Evolutionary conservation across 768 basidiomycete species (phyloP), one percentile per base, ranked within the genome.

Genomic region (Tubosaeta sp.): DNA sequence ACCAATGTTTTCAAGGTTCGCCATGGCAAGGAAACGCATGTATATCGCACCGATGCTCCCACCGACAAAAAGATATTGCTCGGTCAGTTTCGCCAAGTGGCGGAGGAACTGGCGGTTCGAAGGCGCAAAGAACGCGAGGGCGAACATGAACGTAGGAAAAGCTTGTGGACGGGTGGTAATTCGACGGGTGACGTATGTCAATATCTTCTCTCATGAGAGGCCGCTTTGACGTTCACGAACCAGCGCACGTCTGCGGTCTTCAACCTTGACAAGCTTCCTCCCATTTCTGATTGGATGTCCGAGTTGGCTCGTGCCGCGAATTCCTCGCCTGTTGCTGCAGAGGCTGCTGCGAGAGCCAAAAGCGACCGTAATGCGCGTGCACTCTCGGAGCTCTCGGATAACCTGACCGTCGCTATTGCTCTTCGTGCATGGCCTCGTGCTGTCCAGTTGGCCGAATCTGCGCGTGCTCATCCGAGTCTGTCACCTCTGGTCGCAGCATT

Each of bases 1-100:
- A 91, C 86, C n/a, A 96, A 98, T 59, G 94, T 97, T 4, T 89
- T 98, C 77, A 97, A 97, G 74, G 83, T 99, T 55, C 79, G 88
- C 54, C 84, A 94, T 53, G 86, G 89, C 5, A 96, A 95, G 68
- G 95, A 98, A 68, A 90, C 90, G 1, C 86, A 94, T 63, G 93
- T 99, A 7, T 98, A 92, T 68, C 83, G 94, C 31, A 90, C 90
- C 3, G 90, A 94, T 51, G 77, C 76, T 8, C 62, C 83, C 0
- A 73, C 84, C 22, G 93, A 97, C 62, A 99, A 99, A 76, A 94
- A 90, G 69, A 74, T 77, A 9, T 76, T 98, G 0, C 76, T 99
- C 13, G 69, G 83, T 0, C 86, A 93, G 54, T 92, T 97, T 72
- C 83, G 94, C 29, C 88, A 90, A 60, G 88, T 94, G 4, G 91